A percentile compares a stretch with the other conserved stretches of the same genome.
Evolutionary conservation across 2,329 filamentous ascomycete species (phyloP).

Genomic region (Dryadomyces quercivorus): DNA sequence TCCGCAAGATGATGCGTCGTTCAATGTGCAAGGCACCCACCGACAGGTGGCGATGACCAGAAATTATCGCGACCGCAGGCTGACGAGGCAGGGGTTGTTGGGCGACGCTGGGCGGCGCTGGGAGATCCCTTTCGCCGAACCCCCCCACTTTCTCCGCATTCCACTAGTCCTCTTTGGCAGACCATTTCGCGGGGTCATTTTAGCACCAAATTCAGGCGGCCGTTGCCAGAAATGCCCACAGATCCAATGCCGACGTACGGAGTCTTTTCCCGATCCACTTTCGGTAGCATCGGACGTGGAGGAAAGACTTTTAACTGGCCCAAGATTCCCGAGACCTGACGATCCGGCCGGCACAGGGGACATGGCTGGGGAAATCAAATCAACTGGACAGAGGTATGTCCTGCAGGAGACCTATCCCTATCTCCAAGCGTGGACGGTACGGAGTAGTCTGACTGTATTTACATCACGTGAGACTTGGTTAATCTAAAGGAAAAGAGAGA

Average conservation of each 20-base stretch:
- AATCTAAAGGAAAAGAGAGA: too few species aligned
- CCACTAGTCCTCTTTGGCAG: neutral
- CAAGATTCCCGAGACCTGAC: too few species aligned
- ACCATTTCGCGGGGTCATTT: neutral
- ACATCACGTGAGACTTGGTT: too few species aligned
- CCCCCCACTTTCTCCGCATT: constrained; percentile 4
- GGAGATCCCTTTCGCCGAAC: constrained; percentile 1
- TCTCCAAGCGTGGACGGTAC: too few species aligned
- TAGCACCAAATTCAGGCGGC: neutral
- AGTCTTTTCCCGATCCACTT: neutral
- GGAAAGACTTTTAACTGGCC: too few species aligned
- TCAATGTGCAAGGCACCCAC: neutral
- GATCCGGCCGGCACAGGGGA: too few species aligned
- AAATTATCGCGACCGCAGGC: neutral
- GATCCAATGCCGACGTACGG: too few species aligned
- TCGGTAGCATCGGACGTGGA: too few species aligned
- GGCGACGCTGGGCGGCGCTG: neutral
- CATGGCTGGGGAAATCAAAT: too few species aligned
- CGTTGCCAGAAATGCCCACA: neutral
- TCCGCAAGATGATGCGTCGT: neutral
- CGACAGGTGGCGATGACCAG: neutral
- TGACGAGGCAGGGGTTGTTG: neutral
- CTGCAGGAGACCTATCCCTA: too few species aligned
- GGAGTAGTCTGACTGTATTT: too few species aligned
- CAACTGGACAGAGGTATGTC: too few species aligned